A percentile compares a stretch with the other conserved stretches of the same genome.
These are phyloP conservation scores for Metschnikowia chrysomelidarum DNA, from an alignment of 805 yeast species.

Conservation along the genomic window DNA sequence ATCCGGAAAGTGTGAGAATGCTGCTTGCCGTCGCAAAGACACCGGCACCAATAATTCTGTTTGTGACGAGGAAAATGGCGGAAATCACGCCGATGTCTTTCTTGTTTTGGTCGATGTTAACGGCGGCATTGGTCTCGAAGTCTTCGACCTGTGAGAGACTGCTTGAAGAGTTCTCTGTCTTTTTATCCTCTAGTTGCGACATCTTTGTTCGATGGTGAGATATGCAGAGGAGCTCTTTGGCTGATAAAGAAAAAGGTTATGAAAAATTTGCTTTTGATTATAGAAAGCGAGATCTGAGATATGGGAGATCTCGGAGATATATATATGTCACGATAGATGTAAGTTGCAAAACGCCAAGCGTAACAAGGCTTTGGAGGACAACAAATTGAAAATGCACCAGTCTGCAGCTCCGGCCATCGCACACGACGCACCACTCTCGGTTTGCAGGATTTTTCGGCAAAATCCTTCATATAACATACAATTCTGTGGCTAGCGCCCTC, in stretches of 20 bases:
- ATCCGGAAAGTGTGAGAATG: slow-evolving; percentile 45
- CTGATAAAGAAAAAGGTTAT: neutral
- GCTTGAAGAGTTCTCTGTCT: slow-evolving; percentile 9
- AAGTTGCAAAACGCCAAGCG: slow-evolving; percentile 12
- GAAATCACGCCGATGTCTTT: slow-evolving; percentile 46
- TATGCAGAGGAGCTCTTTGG: too few relatives aligned
- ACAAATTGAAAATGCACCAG: slow-evolving; percentile 2
- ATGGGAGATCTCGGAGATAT: slow-evolving; percentile 3
- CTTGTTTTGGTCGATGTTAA: slow-evolving; percentile 41
- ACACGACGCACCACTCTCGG: too few relatives aligned
- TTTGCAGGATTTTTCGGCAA: too few relatives aligned
- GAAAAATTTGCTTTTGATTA: too few relatives aligned
- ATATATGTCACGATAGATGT: slow-evolving; percentile 4
- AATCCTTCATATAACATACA: slow-evolving; percentile 1
- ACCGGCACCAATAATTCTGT: slow-evolving; percentile 24
- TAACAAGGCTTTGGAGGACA: neutral
- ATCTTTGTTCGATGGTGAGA: too few relatives aligned
- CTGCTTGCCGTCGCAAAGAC: slow-evolving; percentile 22
- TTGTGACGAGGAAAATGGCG: slow-evolving; percentile 26
- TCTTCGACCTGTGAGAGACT: slow-evolving; percentile 12
- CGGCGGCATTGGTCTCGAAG: slow-evolving; percentile 22
- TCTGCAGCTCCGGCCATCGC: slow-evolving; percentile 6
- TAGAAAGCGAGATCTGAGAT: too few relatives aligned
- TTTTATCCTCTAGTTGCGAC: slow-evolving; percentile 16
- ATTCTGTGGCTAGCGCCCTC: slow-evolving; percentile 9